Base-by-base conservation (phyloP, 345 rosid species). In the Eucalyptus curtisii region DNA sequence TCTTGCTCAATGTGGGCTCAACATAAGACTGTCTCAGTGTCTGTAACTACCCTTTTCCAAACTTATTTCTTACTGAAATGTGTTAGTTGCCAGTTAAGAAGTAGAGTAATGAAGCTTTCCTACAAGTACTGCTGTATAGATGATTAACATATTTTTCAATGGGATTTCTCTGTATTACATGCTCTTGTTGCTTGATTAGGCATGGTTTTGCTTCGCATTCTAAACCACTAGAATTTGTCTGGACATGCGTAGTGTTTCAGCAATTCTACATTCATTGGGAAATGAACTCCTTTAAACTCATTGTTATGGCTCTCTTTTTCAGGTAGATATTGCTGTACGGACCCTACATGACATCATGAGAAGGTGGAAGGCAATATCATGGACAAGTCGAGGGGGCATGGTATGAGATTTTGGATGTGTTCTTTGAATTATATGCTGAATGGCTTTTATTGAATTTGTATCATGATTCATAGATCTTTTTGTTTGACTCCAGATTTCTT, bases 361-460 rank as follows among this genome's bases (percentile, higher is more conserved):
- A 88, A 94, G 92, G 93, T 95, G 97, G 98, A 94, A 94, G 89
- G 92, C 92, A 84, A 92, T 96, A 91, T 92, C 93, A 16, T 96
- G 98, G 99, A 93, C 95, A n/a, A 93, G 94, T 91, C 92, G 95
- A 90, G 99, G 96, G 88, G 97, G 98, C 93, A 91, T 93, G 96
- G 96, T 95, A 95, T 88, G 94, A 59, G 85, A 86, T 86, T n/a
- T 53, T 52, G 89, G 61, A 49, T 86, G 27, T 86, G 81, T 79
- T 88, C 86, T 79, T 57, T 76, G 27, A 71, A 40, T 76, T 40
- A 37, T 20, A 76, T 76, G 27, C 15, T 12, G 47, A 76, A 40
- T 76, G 84, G 84, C 82, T 76, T 76, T 25, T 12, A 42, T 76
- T 76, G 47, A 11, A 76, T 22, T 37, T 37, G 25, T 40, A 10